A percentile compares a stretch with the other conserved stretches of the same genome.
Conservation (phyloP, 305 asterid species). For the Euphrasia arctica region DNA sequence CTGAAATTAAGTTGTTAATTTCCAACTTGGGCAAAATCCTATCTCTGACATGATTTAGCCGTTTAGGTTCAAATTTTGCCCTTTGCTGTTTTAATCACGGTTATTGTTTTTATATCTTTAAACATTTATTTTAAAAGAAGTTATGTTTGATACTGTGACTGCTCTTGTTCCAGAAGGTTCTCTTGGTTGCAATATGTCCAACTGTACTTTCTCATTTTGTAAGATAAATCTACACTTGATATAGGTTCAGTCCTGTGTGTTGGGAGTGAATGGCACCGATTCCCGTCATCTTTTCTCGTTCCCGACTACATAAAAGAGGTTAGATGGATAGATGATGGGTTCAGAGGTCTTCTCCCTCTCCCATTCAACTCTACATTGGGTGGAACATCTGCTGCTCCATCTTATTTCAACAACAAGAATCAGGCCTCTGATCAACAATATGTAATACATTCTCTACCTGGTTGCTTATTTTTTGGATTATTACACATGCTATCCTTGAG, state of each 20-base stretch:
- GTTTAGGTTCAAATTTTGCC: not conserved
- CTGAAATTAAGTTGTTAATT: constrained; percentile 1
- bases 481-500: not conserved
- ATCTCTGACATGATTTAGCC: not conserved
- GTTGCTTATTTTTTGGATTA: constrained; percentile 2
- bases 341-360: constrained; percentile 90
- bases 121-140: not conserved
- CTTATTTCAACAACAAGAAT: constrained; percentile 86
- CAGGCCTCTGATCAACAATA: constrained; percentile 84
- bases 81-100: not conserved
- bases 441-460: constrained; percentile 43
- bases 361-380: constrained; percentile 90
- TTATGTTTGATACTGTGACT: not conserved
- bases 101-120: not conserved
- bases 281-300: constrained; percentile 87
- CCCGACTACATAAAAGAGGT: constrained; percentile 80
- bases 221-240: constrained; percentile 17
- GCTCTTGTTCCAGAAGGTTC: constrained; percentile 5
- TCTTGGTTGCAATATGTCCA: constrained; percentile 8
- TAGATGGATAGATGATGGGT: constrained; percentile 96
- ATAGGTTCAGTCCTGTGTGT: constrained; percentile 80
- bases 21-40: not conserved
- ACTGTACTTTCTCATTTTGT: constrained; percentile 17
- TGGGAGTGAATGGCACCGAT: constrained; percentile 98
- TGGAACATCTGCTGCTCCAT: constrained; percentile 90